These are phyloP conservation scores for Scutellaria barbata DNA, from an alignment of 257 asterid species.

Conservation along the genomic window DNA sequence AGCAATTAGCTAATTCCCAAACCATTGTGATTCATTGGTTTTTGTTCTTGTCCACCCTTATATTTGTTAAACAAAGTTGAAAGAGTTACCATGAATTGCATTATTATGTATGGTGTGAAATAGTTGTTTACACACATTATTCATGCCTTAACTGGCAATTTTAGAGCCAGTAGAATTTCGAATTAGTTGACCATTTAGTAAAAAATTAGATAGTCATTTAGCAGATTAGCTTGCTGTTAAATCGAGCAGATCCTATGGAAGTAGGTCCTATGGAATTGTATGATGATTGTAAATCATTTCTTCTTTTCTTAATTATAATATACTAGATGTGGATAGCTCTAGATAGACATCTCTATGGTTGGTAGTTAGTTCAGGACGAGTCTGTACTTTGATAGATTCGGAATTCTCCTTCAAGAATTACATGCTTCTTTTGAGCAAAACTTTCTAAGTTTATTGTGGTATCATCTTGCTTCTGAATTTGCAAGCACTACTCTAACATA, in stretches of 20 bases:
- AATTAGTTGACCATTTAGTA: not conserved
- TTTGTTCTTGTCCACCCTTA: not conserved
- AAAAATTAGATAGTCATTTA: not conserved
- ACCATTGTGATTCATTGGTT: slow-evolving; percentile 4
- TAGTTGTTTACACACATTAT: not conserved
- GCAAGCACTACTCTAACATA: slow-evolving; percentile 9
- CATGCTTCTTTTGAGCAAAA: not conserved
- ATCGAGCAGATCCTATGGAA: not conserved
- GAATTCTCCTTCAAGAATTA: not conserved
- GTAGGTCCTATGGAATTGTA: not conserved
- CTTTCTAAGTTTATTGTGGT: slow-evolving; percentile 9
- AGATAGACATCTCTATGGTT: no score
- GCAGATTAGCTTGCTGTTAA: not conserved
- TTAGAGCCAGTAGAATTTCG: not conserved
- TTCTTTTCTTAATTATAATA: not conserved
- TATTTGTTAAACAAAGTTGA: not conserved
- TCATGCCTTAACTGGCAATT: not conserved
- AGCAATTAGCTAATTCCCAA: not conserved
- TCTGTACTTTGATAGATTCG: not conserved
- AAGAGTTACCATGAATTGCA: not conserved
- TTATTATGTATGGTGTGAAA: not conserved
- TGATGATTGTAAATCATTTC: not conserved
- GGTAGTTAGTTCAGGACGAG: not conserved
- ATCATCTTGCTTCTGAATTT: not conserved
- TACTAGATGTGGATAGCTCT: no score